Conservation (phyloP, 2,329 filamentous ascomycete species). For the Neurospora crassa region DNA sequence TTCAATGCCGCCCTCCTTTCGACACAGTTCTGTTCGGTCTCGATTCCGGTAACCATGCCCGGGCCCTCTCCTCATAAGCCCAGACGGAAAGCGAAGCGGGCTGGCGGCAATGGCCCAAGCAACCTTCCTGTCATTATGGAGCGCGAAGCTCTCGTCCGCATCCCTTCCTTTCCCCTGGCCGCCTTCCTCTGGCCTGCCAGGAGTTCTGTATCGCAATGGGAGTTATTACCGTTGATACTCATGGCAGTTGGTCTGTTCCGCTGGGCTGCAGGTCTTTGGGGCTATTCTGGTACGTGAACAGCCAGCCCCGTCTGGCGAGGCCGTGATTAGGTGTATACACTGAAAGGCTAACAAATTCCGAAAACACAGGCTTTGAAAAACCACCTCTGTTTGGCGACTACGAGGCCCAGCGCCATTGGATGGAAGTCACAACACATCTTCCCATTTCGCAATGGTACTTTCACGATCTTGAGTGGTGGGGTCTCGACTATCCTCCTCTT, state of each 20-base stretch:
- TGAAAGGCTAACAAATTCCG: conserved; percentile 4
- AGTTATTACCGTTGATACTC: conserved; percentile 75
- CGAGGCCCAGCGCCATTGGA: conserved; percentile 97
- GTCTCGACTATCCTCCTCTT: conserved; percentile 91
- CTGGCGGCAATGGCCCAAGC: conserved; percentile 28
- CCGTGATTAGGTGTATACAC: background rate
- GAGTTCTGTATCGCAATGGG: conserved; percentile 80
- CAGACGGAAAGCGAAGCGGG: conserved; percentile 47
- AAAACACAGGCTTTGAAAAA: conserved; percentile 54
- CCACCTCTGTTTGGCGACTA: conserved; percentile 96
- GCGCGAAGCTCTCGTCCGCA: conserved; percentile 37
- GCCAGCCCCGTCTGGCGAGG: background rate
- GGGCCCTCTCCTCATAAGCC: conserved; percentile 47
- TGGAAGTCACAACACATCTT: conserved; percentile 87
- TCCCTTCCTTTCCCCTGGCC: conserved; percentile 78
- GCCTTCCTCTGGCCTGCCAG: conserved; percentile 93
- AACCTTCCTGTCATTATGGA: conserved; percentile 18
- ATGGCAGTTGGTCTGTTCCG: conserved; percentile 88
- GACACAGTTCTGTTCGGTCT: background rate
- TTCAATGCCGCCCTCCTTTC: conserved; percentile 16
- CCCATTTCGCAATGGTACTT: conserved; percentile 97
- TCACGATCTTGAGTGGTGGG: conserved; percentile 95
- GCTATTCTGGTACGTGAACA: conserved; percentile 67
- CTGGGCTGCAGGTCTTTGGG: conserved; percentile 89
- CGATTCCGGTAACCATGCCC: conserved; percentile 35